phyloP scores from a whole-genome alignment of 768 basidiomycete genomes.

The Albatrellus ellisii region DNA sequence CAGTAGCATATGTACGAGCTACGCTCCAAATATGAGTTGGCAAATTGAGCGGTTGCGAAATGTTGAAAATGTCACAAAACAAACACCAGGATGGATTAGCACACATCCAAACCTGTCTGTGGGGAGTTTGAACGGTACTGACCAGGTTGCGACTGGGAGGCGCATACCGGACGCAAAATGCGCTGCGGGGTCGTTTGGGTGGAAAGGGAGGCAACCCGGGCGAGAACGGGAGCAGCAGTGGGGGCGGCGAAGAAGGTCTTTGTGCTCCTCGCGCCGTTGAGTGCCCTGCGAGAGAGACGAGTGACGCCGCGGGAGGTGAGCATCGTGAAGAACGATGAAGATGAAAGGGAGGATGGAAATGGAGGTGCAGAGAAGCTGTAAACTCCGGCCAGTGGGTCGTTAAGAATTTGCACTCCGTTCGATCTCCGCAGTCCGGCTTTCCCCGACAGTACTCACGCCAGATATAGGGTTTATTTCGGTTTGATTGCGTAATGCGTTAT shows the following conservation, averaged over 20 bases:
- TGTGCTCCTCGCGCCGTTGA: conserved; percentile 61
- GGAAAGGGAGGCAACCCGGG: conserved; percentile 36
- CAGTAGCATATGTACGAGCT: conserved; percentile 88
- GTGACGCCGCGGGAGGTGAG: conserved; percentile 79
- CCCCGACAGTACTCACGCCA: too few species aligned
- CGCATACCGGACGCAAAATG: conserved; percentile 34
- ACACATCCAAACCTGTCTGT: background rate
- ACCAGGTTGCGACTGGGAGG: conserved; percentile 41
- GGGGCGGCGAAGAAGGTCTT: conserved; percentile 75
- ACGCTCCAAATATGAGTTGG: conserved; percentile 17
- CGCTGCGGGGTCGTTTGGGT: conserved; percentile 27
- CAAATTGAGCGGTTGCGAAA: conserved; percentile 12
- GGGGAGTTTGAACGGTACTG: conserved; percentile 15
- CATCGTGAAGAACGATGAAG: conserved; percentile 41
- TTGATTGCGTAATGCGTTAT: too few species aligned
- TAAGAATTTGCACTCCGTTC: conserved; percentile 1
- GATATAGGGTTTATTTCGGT: too few species aligned
- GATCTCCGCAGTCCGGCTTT: background rate
- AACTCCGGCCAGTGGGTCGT: conserved; percentile 2
- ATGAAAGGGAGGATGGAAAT: conserved; percentile 14
- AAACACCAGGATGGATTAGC: background rate
- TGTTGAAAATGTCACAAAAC: conserved; percentile 8
- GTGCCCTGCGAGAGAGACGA: conserved; percentile 77
- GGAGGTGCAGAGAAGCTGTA: conserved; percentile 4
- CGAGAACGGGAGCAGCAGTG: conserved; percentile 33